Evolutionary conservation across 352 stramenopile species (phyloP).

Genomic region (Lagenidium sp.): DNA sequence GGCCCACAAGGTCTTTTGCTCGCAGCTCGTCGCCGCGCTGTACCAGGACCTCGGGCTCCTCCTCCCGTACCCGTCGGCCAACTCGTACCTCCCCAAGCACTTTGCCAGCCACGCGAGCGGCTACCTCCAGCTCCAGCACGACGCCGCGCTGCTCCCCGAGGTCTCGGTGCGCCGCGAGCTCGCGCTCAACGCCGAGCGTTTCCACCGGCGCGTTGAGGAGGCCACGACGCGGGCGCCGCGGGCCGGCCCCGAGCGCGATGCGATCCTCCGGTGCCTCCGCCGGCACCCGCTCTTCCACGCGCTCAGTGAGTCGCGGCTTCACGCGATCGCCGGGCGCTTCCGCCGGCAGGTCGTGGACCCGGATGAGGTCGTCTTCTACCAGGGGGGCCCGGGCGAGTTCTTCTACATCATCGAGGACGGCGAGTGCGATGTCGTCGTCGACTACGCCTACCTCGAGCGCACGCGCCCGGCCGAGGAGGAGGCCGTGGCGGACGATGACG

Average conservation of each 20-base stretch:
- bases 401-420: slow-evolving; percentile 79
- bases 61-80: slow-evolving; percentile 72
- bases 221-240: slow-evolving; percentile 19
- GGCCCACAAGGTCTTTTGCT: slow-evolving; percentile 72
- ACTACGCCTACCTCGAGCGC: slow-evolving; percentile 62
- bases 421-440: slow-evolving; percentile 76
- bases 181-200: slow-evolving; percentile 18
- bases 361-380: slow-evolving; percentile 81
- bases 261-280: slow-evolving; percentile 58
- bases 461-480: slow-evolving; percentile 21
- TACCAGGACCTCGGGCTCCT: slow-evolving; percentile 77
- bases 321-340: slow-evolving; percentile 43
- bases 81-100: slow-evolving; percentile 85
- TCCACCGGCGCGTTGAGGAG: slow-evolving; percentile 22
- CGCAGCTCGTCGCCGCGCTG: slow-evolving; percentile 63
- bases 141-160: slow-evolving; percentile 57
- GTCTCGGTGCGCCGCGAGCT: slow-evolving; percentile 48
- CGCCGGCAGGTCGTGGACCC: slow-evolving; percentile 37
- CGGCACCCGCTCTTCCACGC: slow-evolving; percentile 79
- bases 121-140: slow-evolving; percentile 76
- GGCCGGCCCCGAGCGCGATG: slow-evolving; percentile 20
- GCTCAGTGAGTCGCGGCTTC: slow-evolving; percentile 55
- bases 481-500: slow-evolving; percentile 3
- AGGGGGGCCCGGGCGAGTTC: slow-evolving; percentile 59
- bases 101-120: slow-evolving; percentile 46